A percentile compares a stretch with the other conserved stretches of the same genome.
Evolutionary conservation across 129 eudicot genomes (phyloP).

Genomic region (Tagetes patula): DNA sequence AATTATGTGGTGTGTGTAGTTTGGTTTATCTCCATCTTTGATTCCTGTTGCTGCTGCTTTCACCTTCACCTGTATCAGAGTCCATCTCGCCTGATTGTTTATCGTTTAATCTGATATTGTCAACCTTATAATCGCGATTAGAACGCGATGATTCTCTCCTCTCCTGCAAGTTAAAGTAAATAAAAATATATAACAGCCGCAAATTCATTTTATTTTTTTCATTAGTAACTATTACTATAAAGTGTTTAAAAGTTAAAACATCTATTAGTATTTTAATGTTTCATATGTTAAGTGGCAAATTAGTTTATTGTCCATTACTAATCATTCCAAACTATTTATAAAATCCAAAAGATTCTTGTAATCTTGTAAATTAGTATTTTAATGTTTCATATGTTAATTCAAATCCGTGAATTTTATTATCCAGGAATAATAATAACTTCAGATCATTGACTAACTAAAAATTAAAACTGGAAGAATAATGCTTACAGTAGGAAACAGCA

Average conservation of each 20-base stretch:
- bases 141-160: constrained; percentile 60
- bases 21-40: constrained; percentile 44
- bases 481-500: constrained; percentile 72
- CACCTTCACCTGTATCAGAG: constrained; percentile 71
- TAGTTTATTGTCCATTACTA: constrained; percentile 2
- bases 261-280: background rate
- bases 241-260: too few species aligned
- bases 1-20: constrained; percentile 3
- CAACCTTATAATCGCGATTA: constrained; percentile 46
- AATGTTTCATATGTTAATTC: constrained; percentile 4
- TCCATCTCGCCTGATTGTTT: constrained; percentile 44
- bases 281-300: constrained; percentile 13
- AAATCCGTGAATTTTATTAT: background rate
- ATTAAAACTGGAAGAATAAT: constrained; percentile 15
- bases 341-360: constrained; percentile 7
- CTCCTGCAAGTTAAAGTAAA: constrained; percentile 50
- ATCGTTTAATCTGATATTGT: constrained; percentile 32
- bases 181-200: background rate
- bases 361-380: constrained; percentile 10
- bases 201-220: background rate
- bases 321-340: constrained; percentile 10
- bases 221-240: background rate
- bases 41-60: constrained; percentile 44
- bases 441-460: background rate
- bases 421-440: background rate